A percentile compares a stretch with the other conserved stretches of the same genome.
These are phyloP conservation scores for Apophysomyces trapeziformis DNA, from an alignment of 371 early-diverging fungal genomes.

Conservation along the genomic window DNA sequence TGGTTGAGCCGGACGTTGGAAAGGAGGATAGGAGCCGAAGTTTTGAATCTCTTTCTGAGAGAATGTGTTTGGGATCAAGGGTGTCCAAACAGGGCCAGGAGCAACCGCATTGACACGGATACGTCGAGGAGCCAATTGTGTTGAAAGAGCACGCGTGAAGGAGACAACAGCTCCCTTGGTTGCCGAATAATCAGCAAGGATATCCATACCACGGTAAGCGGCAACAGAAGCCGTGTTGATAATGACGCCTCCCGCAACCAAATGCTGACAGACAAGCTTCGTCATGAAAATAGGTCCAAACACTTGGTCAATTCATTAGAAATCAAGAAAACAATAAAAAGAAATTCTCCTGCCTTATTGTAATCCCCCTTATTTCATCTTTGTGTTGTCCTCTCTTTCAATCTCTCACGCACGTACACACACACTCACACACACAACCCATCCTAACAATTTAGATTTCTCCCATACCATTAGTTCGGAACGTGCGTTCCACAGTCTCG, in stretches of 20 bases:
- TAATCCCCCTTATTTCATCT: too few species aligned
- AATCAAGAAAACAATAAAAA: neutral
- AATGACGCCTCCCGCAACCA: slow-evolving; percentile 53
- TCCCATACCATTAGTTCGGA: slow-evolving; percentile 54
- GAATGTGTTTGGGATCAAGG: slow-evolving; percentile 70
- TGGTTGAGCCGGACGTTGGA: slow-evolving; percentile 70
- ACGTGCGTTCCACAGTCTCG: slow-evolving; percentile 48
- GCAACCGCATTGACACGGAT: slow-evolving; percentile 73
- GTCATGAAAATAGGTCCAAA: slow-evolving; percentile 64
- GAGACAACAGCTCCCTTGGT: slow-evolving; percentile 62
- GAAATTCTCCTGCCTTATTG: slow-evolving; percentile 1
- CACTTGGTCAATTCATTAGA: slow-evolving; percentile 29
- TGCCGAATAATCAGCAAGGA: slow-evolving; percentile 61
- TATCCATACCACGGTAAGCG: slow-evolving; percentile 62
- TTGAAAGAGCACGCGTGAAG: slow-evolving; percentile 66
- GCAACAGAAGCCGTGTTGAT: slow-evolving; percentile 66
- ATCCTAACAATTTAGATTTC: too few species aligned
- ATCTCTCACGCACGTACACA: neutral
- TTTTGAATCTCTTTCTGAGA: slow-evolving; percentile 63
- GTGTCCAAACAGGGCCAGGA: slow-evolving; percentile 71
- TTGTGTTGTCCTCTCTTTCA: neutral
- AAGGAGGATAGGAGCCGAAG: slow-evolving; percentile 71
- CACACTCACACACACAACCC: too few species aligned
- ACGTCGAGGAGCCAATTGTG: slow-evolving; percentile 59
- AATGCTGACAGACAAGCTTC: slow-evolving; percentile 54